phyloP scores from a whole-genome alignment of 306 rosid species.

The Nissolia schottii region DNA sequence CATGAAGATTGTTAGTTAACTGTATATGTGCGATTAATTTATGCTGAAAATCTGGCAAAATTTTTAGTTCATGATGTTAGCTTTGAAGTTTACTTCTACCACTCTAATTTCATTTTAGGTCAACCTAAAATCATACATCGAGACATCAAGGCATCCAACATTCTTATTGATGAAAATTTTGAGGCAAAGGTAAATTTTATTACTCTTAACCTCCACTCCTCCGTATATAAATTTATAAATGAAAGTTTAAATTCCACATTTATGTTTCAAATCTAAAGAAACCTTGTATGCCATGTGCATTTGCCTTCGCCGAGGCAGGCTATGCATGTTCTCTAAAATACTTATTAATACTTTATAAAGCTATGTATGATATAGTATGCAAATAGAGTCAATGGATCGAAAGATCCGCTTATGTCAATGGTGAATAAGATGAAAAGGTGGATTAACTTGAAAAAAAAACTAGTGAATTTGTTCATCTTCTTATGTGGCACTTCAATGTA shows the following conservation, averaged over 20 bases:
- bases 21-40: not conserved
- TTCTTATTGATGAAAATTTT: constrained; percentile 52
- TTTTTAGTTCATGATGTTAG: not conserved
- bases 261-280: not conserved
- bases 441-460: not conserved
- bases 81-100: not conserved
- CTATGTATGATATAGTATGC: not conserved
- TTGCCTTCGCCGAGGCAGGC: not conserved
- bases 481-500: not conserved
- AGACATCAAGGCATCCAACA: constrained; percentile 66
- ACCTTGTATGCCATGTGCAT: not conserved
- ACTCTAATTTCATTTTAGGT: constrained; percentile 33
- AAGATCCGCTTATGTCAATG: not conserved
- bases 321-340: not conserved
- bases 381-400: not conserved
- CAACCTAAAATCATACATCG: constrained; percentile 61
- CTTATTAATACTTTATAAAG: not conserved
- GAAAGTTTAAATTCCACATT: not conserved
- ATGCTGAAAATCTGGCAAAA: not conserved
- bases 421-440: not conserved
- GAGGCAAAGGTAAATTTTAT: constrained; percentile 49
- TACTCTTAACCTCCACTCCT: not conserved
- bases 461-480: not conserved
- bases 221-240: not conserved
- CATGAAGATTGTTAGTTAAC: constrained; percentile 41